Evolutionary conservation across 371 early-diverging fungal genomes (phyloP), one percentile per base, ranked within the genome.

Genomic region (Mortierella sp.): DNA sequence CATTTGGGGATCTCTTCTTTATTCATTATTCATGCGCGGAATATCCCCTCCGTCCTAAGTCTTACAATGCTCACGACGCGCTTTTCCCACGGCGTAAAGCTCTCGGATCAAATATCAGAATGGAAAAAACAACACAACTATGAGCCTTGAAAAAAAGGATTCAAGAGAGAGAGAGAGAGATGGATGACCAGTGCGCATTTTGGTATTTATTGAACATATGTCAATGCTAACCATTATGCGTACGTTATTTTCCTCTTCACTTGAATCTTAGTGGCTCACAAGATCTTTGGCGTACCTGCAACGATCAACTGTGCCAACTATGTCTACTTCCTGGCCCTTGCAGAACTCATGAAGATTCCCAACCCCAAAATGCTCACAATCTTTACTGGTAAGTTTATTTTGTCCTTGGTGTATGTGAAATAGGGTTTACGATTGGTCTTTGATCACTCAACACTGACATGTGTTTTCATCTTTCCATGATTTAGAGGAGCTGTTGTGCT

Each of bases 291-390:
- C 8, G 88, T 95, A 6, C 95, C 99, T 19, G 89, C 94, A 80
- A 96, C 98, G 21, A 99, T 99, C 82, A 99, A 98, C 80, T 95
- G 96, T 57, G 99, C 98, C 34, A 98, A 98, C 81, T 98, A 96
- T 79, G 97, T 97, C 50, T 98, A 98, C 87, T 98, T 98, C 84
- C 87, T 97, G 44, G 98, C 99, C 0, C 88, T 98, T 21, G 88
- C 95, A 48, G 96, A 98, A 76, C 84, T 97, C 11, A 55, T 88
- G 81, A 91, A 90, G 77, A 88, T 99, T 71, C 88, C 93, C 21
- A 92, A 94, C 19, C 92, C 96, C 0, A 77, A 87, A 34, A 90
- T 96, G 87, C 92, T 98, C 9, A 81, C 91, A 5, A 95, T 97
- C 68, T 98, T 96, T 83, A 95, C 97, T 1, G 93, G 91, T 92